Evolutionary conservation across 2,329 filamentous ascomycete species (phyloP).

Genomic region (Dactylellina haptotyla): DNA sequence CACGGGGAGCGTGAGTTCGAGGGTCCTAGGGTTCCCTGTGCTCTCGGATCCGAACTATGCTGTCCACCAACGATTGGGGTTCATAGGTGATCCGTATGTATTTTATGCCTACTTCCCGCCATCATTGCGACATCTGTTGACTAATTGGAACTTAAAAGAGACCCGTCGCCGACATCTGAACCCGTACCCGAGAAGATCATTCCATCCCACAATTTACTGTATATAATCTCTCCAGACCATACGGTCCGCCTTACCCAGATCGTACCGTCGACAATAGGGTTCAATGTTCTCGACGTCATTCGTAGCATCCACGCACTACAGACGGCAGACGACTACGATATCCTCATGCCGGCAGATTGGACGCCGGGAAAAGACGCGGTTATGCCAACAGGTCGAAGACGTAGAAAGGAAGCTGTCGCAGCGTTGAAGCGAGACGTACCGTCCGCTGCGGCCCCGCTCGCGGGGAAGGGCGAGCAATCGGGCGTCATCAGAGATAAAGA

Average conservation of each 20-base stretch:
- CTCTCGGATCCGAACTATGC: conserved; percentile 31
- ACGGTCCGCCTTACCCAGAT: conserved; percentile 33
- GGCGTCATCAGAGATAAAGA: conserved; percentile 26
- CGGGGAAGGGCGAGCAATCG: background rate
- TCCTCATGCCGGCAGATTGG: conserved; percentile 44
- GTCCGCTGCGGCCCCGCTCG: conserved; percentile 1
- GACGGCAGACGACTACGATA: conserved; percentile 43
- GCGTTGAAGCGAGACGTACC: conserved; percentile 23
- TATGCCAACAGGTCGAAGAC: conserved; percentile 31
- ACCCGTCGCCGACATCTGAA: background rate
- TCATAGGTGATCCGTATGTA: conserved; percentile 19
- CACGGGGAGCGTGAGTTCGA: background rate
- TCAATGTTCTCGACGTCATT: conserved; percentile 45
- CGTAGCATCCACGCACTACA: conserved; percentile 40
- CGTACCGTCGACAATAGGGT: conserved; percentile 18
- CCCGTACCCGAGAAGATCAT: background rate
- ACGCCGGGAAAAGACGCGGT: conserved; percentile 31
- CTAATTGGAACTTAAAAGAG: background rate
- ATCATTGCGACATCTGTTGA: background rate
- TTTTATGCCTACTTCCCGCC: background rate
- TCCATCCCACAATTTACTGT: conserved; percentile 23
- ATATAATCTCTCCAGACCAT: conserved; percentile 37
- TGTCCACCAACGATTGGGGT: conserved; percentile 23
- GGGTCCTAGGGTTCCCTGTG: conserved; percentile 28
- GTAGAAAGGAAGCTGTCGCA: conserved; percentile 5